Evolutionary conservation across 257 asterid species (phyloP), one percentile per base, ranked within the genome.

Genomic region (Primulina huaijiensis): DNA sequence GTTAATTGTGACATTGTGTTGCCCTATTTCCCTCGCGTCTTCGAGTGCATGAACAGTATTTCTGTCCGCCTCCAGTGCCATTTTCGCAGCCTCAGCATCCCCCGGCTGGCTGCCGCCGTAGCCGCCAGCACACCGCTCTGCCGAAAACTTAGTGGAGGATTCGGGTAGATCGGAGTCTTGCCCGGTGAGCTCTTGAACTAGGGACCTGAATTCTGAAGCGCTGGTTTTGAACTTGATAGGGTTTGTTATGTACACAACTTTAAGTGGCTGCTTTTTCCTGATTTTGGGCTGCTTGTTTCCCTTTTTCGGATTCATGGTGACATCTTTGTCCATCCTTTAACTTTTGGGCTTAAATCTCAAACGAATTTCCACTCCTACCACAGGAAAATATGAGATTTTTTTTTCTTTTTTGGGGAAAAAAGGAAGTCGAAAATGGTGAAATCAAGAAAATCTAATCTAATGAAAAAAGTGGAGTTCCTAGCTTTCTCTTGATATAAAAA

Each of bases 171-270:
- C 79, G 8, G 88, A 74, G 8, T 75, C 82, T 38, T 71, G 83
- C 29, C 88, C 88, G 4, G 88, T 83, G 56, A 83, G 85, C 66
- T 80, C 75, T 72, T 83, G 88, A 37, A 83, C 88, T 21, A 83
- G 55, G 55, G 78, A 77, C 60, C 83, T 73, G 55, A 83, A 83
- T 27, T 75, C 71, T 3, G 85, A 78, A 8, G 80, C 83, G 60
- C 83, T 83, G 6, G 88, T 76, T 40, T 71, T 65, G 40, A 83
- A 82, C 64, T 74, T 83, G 83, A 83, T 80, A 27, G 88, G 88
- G 50, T 80, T 83, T 16, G 85, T 70, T 30, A 83, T 83, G 71
- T 83, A 80, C 14, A 80, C 85, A 29, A 83, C 82, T 16, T 83
- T 83, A 6, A 83, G 74, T 50, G 79, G 57, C 21, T 50, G 75